These are phyloP conservation scores for Scheffersomyces cryptocercus DNA, from an alignment of 1,139 yeast species.

Conservation along the genomic window DNA sequence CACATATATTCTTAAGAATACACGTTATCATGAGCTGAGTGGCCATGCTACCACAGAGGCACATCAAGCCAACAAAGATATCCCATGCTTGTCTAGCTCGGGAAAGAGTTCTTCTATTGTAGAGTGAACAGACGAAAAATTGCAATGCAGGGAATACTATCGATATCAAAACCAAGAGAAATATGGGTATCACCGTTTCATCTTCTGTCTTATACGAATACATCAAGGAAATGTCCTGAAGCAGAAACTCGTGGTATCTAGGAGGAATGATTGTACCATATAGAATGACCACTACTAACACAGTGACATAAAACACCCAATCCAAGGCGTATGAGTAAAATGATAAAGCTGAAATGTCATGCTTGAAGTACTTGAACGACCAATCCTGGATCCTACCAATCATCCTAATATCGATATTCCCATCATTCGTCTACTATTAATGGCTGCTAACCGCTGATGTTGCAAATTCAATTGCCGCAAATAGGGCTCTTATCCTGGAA, in stretches of 20 bases:
- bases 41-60: constrained; percentile 41
- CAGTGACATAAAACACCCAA: constrained; percentile 28
- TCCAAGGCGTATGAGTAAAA: constrained; percentile 37
- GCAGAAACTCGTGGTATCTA: constrained; percentile 41
- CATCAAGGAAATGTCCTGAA: constrained; percentile 31
- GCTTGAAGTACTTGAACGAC: constrained; percentile 5
- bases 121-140: constrained; percentile 23
- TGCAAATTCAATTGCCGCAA: constrained; percentile 5
- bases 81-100: constrained; percentile 41
- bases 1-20: constrained; percentile 45
- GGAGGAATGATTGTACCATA: constrained; percentile 40
- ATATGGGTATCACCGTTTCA: constrained; percentile 32
- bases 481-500: not conserved
- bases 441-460: constrained; percentile 1
- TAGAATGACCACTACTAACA: constrained; percentile 25
- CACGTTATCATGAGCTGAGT: constrained; percentile 43
- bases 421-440: not conserved
- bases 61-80: constrained; percentile 35
- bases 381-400: constrained; percentile 8
- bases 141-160: constrained; percentile 35
- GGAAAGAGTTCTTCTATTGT: constrained; percentile 14
- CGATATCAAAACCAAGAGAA: constrained; percentile 27
- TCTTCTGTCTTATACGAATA: constrained; percentile 34
- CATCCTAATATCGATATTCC: constrained; percentile 3
- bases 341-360: constrained; percentile 23